Evolutionary conservation across 2,329 filamentous ascomycete species (phyloP).

Genomic region (Neofusicoccum kwambonambiense): DNA sequence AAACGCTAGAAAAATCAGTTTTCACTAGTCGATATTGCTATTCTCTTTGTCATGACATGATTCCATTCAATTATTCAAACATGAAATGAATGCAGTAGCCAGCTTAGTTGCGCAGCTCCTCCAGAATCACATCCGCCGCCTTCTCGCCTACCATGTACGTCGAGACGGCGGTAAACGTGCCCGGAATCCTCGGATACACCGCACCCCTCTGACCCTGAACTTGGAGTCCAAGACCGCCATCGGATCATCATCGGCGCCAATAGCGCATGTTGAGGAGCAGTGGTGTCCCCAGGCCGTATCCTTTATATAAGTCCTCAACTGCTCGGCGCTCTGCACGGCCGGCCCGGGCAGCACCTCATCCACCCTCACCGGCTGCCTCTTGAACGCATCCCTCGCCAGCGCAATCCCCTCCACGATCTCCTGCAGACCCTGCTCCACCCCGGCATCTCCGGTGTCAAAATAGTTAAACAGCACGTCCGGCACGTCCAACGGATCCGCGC

Average conservation of each 20-base stretch:
- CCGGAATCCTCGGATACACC: slow-evolving; percentile 57
- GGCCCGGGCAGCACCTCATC: slow-evolving; percentile 53
- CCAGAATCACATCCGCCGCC: slow-evolving; percentile 50
- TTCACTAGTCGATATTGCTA: too few relatives aligned
- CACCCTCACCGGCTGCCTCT: not conserved
- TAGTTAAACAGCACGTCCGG: too few relatives aligned
- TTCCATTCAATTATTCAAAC: too few relatives aligned
- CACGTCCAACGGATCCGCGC: too few relatives aligned
- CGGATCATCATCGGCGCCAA: slow-evolving; percentile 54
- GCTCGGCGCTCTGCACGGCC: slow-evolving; percentile 28
- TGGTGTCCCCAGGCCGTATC: slow-evolving; percentile 50
- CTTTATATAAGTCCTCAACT: slow-evolving; percentile 34
- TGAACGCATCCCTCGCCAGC: too few relatives aligned
- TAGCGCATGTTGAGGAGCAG: slow-evolving; percentile 54
- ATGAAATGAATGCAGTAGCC: too few relatives aligned
- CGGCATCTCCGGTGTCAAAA: too few relatives aligned
- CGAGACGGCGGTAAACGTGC: slow-evolving; percentile 52
- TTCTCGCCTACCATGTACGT: slow-evolving; percentile 61
- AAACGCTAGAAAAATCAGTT: too few relatives aligned
- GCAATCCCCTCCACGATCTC: too few relatives aligned
- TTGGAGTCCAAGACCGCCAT: slow-evolving; percentile 57
- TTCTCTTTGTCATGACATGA: too few relatives aligned
- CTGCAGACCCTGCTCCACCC: too few relatives aligned
- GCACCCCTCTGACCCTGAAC: slow-evolving; percentile 58
- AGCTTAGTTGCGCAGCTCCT: too few relatives aligned